Base-by-base conservation (phyloP, 1,139 yeast genomes). In the Geotrichum europaeum region DNA sequence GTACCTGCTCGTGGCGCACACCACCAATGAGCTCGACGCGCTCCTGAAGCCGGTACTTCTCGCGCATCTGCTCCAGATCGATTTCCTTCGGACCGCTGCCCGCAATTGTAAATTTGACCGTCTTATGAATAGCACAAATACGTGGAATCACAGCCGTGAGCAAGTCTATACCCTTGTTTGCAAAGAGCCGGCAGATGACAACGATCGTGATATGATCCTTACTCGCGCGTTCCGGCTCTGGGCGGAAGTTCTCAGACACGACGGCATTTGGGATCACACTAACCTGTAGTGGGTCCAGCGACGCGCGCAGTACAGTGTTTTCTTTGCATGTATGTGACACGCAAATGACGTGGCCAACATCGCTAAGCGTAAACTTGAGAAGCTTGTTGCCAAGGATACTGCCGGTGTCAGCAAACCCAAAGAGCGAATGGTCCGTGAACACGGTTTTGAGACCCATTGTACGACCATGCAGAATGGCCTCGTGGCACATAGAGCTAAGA, bases 221-320 rank as follows among this genome's bases (percentile, higher is more conserved):
- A 54, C 66, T 64, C 0, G 75, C 73, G 49, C 67, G 66, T 22
- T 72, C 61, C 1, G 75, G 71, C 43, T 78, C 78, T 0, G 98
- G 99, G 28, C 74, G 73, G 70, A 95, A 95, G 70, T 92, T 96
- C 54, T 82, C 81, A 5, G 95, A 82, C 0, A 94, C 84, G 13
- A 95, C 96, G 0, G 99, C 99, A 73, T 95, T 95, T 0, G 99
- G 99, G 20, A 95, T 94, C 25, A 92, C 99, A 22, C 92, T 86
- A 4, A 92, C 95, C 60, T 77, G 77, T 10, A 81, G 71, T 0
- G 98, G 97, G 66, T 90, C 89, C 53, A 92, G 75, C 0, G 88
- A 84, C 0, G 96, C 96, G 60, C 99, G 76, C 20, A 94, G 78
- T 1, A 92, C 97, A 3, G 97, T 91, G 69, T 95, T 95, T 69